Percentiles rank a stretch among this genome's conserved stretches.
Conservation (phyloP, 2,329 filamentous ascomycete species). For the Exophiala sp. region DNA sequence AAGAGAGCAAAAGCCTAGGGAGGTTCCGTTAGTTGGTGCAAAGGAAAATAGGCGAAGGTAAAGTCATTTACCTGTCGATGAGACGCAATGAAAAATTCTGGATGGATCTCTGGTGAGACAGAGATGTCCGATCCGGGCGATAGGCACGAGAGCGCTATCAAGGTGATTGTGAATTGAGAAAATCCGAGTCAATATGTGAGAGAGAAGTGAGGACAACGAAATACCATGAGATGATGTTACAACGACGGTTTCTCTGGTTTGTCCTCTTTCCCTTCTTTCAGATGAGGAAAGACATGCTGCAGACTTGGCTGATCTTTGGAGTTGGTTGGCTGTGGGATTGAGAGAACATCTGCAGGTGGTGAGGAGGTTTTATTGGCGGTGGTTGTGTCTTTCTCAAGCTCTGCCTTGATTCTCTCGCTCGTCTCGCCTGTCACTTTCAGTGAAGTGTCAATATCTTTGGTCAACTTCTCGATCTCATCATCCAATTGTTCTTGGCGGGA, state of each 20-base stretch:
- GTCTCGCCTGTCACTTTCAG: constrained; percentile 43
- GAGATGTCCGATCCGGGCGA: too few relatives aligned
- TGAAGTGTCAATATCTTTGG: constrained; percentile 56
- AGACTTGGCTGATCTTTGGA: constrained; percentile 10
- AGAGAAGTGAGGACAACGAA: background rate
- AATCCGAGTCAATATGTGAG: background rate
- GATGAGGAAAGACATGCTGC: constrained; percentile 27
- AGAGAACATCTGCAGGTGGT: background rate
- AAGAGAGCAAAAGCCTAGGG: too few relatives aligned
- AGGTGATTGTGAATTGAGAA: background rate
- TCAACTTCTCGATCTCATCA: constrained; percentile 57
- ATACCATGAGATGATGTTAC: background rate
- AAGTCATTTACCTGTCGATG: background rate
- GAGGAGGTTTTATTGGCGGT: background rate
- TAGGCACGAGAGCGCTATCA: background rate
- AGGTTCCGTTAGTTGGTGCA: too few relatives aligned
- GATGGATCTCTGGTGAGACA: too few relatives aligned
- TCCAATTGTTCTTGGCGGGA: constrained; percentile 55
- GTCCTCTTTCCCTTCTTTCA: constrained; percentile 10
- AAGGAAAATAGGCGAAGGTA: background rate
- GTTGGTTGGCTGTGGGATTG: constrained; percentile 3
- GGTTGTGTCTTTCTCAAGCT: constrained; percentile 27
- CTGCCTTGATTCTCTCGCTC: constrained; percentile 37
- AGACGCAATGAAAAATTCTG: too few relatives aligned
- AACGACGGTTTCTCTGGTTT: constrained; percentile 26